Base-by-base conservation (phyloP, 208 protist species). In the Phytomonas sp. region DNA sequence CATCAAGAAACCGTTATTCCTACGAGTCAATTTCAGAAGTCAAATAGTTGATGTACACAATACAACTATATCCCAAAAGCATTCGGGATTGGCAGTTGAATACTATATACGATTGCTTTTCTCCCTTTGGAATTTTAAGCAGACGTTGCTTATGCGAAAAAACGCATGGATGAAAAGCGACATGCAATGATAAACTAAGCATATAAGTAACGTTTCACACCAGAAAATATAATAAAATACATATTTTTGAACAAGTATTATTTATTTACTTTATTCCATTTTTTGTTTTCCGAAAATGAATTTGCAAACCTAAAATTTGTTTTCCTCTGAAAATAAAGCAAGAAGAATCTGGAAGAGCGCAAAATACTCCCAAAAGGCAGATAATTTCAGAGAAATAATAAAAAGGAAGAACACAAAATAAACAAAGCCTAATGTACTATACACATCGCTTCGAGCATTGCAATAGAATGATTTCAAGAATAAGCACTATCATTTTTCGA, bases 351-450 rank as follows among this genome's bases (percentile, higher is more conserved):
- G 62, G 23, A 71, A 65, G 29, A 32, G 4, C 8, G 61, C 31
- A 61, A 79, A n/a, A 67, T 30, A 75, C 62, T 56, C 34, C 36
- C 72, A 71, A 74, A 70, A 71, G 29, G 32, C 23, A 32, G 32
- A 66, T 11, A 28, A 71, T 60, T 67, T 33, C 33, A 62, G 34
- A 59, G 29, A 68, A 31, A 23, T 40, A 46, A 26, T 15, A 56
- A 40, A 68, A 40, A 56, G 8, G 36, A 51, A 69, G 60, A 59
- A 69, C 46, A 26, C 31, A 29, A 28, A 69, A 5, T 6, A 29
- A 32, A 28, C 40, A 51, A 51, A 51, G 40, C 20, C 20, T 40
- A 40, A 13, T 4, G 7, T 13, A 6, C 2, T 51, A 51, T 51
- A 51, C 20, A 51, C 20, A 51, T n/a, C 40, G 1, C 4, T 20